Conservation (phyloP, 2,329 filamentous ascomycete genomes). For the Fusarium albosuccineum region DNA sequence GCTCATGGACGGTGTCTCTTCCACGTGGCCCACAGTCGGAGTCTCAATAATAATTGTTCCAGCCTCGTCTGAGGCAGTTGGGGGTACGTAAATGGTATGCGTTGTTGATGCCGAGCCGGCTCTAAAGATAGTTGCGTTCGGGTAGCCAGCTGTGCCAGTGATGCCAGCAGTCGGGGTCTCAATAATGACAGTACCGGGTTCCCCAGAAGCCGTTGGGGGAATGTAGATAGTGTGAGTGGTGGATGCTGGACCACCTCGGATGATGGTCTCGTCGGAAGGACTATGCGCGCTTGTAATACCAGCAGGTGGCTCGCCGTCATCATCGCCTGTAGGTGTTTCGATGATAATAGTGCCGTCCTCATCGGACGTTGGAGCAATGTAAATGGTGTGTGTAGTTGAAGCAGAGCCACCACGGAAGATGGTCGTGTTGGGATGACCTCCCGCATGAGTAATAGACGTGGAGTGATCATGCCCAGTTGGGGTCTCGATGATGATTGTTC, state of each 20-base stretch:
- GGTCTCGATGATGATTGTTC: conserved; percentile 1
- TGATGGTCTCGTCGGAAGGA: neutral
- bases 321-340: too few relatives aligned
- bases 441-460: too few relatives aligned
- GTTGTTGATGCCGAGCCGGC: neutral
- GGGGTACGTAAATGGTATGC: conserved; percentile 7
- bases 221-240: conserved; percentile 5
- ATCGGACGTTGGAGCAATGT: conserved; percentile 12
- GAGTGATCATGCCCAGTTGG: neutral
- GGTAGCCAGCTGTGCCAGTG: neutral
- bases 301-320: neutral
- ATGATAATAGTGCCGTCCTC: conserved; percentile 6
- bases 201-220: conserved; percentile 8
- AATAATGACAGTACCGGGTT: conserved; percentile 5
- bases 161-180: neutral
- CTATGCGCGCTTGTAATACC: too few relatives aligned
- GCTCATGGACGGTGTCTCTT: too few relatives aligned
- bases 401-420: neutral
- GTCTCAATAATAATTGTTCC: conserved; percentile 30
- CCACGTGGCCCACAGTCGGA: neutral
- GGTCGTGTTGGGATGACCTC: too few relatives aligned
- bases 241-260: neutral
- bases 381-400: neutral
- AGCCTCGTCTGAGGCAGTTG: neutral
- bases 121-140: too few relatives aligned